A percentile compares a stretch with the other conserved stretches of the same genome.
Conservation (phyloP, 1,284 basidiomycete genomes). For the Schizophyllum amplum region DNA sequence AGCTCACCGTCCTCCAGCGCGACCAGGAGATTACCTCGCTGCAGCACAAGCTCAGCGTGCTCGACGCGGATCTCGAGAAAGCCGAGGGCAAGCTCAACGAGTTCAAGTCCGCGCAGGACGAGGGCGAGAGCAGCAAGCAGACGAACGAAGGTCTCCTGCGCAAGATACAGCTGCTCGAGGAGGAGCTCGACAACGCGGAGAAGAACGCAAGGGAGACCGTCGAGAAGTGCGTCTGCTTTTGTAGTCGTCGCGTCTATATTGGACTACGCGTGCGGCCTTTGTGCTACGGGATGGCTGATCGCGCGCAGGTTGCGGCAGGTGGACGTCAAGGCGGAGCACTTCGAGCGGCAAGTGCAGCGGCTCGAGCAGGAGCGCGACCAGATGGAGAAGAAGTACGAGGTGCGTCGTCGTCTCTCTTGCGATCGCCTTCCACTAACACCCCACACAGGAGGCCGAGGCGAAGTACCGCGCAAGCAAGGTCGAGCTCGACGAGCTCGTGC, state of each 20-base stretch:
- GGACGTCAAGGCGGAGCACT: conserved; percentile 99
- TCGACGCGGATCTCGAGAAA: conserved; percentile 74
- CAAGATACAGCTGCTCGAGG: conserved; percentile 91
- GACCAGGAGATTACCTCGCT: conserved; percentile 90
- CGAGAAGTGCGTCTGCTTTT: conserved; percentile 72
- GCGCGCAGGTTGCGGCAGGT: conserved; percentile 81
- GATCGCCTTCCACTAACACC: neutral
- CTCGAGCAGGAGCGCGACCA: conserved; percentile 87
- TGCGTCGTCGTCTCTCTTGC: conserved; percentile 26
- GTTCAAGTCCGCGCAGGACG: conserved; percentile 63
- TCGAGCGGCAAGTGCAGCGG: conserved; percentile 86
- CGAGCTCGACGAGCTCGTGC: conserved; percentile 85
- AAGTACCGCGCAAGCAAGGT: conserved; percentile 75
- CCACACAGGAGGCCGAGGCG: conserved; percentile 57
- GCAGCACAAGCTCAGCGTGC: conserved; percentile 63
- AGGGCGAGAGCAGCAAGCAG: conserved; percentile 68
- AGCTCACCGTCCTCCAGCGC: conserved; percentile 75
- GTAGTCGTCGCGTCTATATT: conserved; percentile 13
- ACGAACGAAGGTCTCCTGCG: conserved; percentile 73
- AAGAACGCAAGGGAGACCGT: conserved; percentile 96
- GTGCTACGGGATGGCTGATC: neutral
- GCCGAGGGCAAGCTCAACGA: conserved; percentile 68
- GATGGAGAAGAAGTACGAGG: conserved; percentile 96
- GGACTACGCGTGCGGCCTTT: conserved; percentile 8
- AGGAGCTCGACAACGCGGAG: conserved; percentile 93